Base-by-base conservation (phyloP, 2,329 filamentous ascomycete species). In the Cladorrhinum sp. region DNA sequence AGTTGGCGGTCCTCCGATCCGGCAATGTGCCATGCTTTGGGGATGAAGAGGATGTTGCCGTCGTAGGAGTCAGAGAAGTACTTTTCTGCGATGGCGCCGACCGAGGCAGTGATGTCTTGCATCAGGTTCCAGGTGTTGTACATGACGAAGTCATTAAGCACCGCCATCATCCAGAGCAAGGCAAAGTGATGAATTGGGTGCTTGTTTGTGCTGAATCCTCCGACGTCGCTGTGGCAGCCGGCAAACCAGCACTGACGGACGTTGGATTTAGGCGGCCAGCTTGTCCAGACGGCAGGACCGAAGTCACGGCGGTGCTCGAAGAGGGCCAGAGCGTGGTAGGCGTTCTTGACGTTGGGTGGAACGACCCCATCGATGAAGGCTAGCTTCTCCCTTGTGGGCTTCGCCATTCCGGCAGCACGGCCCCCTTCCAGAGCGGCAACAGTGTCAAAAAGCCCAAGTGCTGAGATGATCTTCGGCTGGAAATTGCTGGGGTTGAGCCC, bases 141-240 rank as follows among this genome's bases (percentile, higher is more conserved):
- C 20, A 24, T 5, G 24, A 51, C 49, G 18, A 46, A 46, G 4
- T 46, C 42, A 10, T 26, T 21, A 2, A 54, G 51, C 51, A 54
- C 33, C 1, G 12, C n/a, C 51, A 54, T 54, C 51, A 54, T 33
- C 51, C 51, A 54, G 21, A 54, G 26, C 24, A 54, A 24, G 8
- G 51, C 24, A 36, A 54, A 54, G n/a, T 54, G 51, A 36, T 54
- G 51, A 10, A 54, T 30, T 7, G 51, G 51, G n/a, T 54, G 51
- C 7, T 30, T 54, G 51, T 54, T 54, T 3, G 24, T 54, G 8
- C n/a, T 30, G n/a, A 30, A 30, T 10, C 51, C 51, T 4, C 51
- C 51, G 2, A 54, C 51, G n/a, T 54, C 51, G 51, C 24, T 33
- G 28, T 54, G 51, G 26, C 51, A 54, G 14, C 51, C 51, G 2